Evolutionary conservation across 179 eudicot genomes (phyloP).

Genomic region (Corrigiola litoralis): DNA sequence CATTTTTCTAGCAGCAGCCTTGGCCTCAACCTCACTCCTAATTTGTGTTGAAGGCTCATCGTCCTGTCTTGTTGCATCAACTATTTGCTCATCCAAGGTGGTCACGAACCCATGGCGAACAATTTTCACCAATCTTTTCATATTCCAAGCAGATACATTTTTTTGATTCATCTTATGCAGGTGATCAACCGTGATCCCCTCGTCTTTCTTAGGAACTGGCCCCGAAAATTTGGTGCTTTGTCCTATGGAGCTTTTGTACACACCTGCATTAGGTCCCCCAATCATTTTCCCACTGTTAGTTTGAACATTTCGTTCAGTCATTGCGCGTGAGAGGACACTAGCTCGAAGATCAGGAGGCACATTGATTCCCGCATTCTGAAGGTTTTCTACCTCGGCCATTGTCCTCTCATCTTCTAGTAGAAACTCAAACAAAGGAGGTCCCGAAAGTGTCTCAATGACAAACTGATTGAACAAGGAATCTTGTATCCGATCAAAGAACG

Average conservation of each 20-base stretch:
- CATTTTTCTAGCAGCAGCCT: constrained; percentile 76
- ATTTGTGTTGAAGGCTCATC: constrained; percentile 62
- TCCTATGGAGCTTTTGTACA: constrained; percentile 27
- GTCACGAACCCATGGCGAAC: constrained; percentile 56
- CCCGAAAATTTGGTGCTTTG: constrained; percentile 37
- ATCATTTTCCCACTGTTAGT: constrained; percentile 4
- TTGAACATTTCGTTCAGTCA: constrained; percentile 5
- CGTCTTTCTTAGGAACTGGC: constrained; percentile 32
- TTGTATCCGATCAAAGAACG: constrained; percentile 77
- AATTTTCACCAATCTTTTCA: constrained; percentile 71
- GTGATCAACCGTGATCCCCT: constrained; percentile 59
- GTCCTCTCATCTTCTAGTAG: constrained; percentile 47
- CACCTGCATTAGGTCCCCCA: constrained; percentile 10
- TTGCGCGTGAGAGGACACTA: constrained; percentile 15
- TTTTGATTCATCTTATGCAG: constrained; percentile 62
- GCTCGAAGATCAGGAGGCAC: constrained; percentile 52
- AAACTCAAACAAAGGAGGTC: constrained; percentile 55
- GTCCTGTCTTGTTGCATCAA: constrained; percentile 27
- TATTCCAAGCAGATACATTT: constrained; percentile 86
- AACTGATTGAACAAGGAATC: constrained; percentile 74
- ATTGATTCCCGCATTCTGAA: constrained; percentile 56
- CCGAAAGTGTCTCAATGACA: constrained; percentile 69
- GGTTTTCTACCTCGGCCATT: constrained; percentile 45
- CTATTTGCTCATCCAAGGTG: constrained; percentile 64
- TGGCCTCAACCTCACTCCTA: constrained; percentile 72